Evolutionary conservation across 148 eudicot species (phyloP), one percentile per base, ranked within the genome.

Genomic region (Bassia scoparia): DNA sequence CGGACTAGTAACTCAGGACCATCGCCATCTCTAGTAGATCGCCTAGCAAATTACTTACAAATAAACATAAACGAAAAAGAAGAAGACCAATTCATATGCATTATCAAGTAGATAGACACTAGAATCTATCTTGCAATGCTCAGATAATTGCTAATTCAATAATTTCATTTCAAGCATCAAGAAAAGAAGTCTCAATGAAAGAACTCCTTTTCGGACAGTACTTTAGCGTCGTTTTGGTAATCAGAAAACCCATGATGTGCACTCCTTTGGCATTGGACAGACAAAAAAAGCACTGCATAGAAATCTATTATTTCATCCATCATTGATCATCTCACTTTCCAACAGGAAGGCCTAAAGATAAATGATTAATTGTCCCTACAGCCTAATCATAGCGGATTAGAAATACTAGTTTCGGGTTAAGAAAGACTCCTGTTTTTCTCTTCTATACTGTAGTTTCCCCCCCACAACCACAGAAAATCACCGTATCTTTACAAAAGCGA

Each of bases 311-410:
- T n/a, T 77, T 49, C 44, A 43, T 63, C 67, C 29, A 43, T 35
- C 58, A 49, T 66, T 41, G 12, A 41, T 41, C 46, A 7, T 41
- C n/a, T 54, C 59, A 60, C 33, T 59, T 68, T 59, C 27, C 16
- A 48, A 37, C 17, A 43, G 55, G 43, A 67, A 30, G 38, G 38
- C 58, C 59, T 30, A 31, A n/a, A 11, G 26, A 17, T 30, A n/a
- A 75, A 75, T 76, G 66, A 75, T 67, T 52, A 15, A 9, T n/a
- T 30, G 71, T 64, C 70, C 78, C 56, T 67, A 67, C 66, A 33
- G 14, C 41, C 66, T 61, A 61, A 66, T 74, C 55, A 44, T 41
- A 17, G n/a, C 20, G 8, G 9, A n/a, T 52, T 52, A 66, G 30
- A n/a, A 66, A 41, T 61, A 26, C 48, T 66, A 37, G 53, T 54